A percentile compares a stretch with the other conserved stretches of the same genome.
phyloP scores from a whole-genome alignment of 2,329 filamentous ascomycete genomes.

The Cladophialophora exuberans region DNA sequence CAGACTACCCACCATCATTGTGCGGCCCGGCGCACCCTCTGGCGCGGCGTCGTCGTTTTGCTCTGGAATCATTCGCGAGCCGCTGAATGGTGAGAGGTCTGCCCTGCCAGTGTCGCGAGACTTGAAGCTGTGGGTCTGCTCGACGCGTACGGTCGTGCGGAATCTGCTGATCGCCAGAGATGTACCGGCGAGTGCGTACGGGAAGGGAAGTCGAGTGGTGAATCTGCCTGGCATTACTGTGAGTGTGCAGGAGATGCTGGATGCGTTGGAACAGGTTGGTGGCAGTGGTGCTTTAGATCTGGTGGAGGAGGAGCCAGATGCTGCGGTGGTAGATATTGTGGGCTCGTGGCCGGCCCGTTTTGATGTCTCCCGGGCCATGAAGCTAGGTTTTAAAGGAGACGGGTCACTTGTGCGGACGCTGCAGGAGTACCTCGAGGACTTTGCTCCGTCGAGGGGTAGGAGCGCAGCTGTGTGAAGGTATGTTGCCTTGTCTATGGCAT shows the following conservation, averaged over 20 bases:
- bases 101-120: constrained; percentile 52
- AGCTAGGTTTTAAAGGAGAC: constrained; percentile 51
- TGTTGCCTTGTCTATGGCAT: too few species aligned
- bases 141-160: constrained; percentile 54
- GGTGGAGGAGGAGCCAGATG: constrained; percentile 59
- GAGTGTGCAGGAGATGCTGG: constrained; percentile 58
- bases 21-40: constrained; percentile 55
- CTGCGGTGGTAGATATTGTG: constrained; percentile 60
- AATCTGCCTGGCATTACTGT: constrained; percentile 59
- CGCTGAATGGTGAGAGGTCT: constrained; percentile 54
- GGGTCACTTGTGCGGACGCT: constrained; percentile 41
- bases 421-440: not conserved
- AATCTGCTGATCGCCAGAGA: constrained; percentile 56
- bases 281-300: constrained; percentile 59
- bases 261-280: constrained; percentile 57
- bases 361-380: constrained; percentile 57
- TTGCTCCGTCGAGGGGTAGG: too few species aligned
- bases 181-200: too few species aligned
- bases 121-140: constrained; percentile 58
- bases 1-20: constrained; percentile 63
- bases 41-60: constrained; percentile 57
- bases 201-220: constrained; percentile 56
- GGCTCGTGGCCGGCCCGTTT: constrained; percentile 64
- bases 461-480: too few species aligned
- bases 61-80: constrained; percentile 58